phyloP scores from a whole-genome alignment of 2,329 filamentous ascomycete genomes.

The Aspergillus brasiliensis region DNA sequence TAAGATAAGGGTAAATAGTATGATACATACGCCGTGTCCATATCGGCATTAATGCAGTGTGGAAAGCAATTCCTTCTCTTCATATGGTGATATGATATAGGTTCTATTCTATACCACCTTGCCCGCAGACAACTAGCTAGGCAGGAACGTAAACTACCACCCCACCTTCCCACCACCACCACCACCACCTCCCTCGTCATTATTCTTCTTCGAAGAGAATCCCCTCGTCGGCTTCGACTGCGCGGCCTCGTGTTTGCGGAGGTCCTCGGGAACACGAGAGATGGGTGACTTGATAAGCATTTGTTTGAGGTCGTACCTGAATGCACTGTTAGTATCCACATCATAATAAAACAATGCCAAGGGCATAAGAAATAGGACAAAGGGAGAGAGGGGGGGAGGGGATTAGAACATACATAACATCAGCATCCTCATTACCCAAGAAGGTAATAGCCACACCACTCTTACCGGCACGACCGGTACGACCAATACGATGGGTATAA shows the following conservation, averaged over 20 bases:
- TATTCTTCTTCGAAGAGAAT: slow-evolving; percentile 44
- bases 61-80: not conserved
- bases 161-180: slow-evolving; percentile 41
- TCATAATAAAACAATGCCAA: too few relatives aligned
- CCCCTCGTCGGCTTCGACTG: slow-evolving; percentile 71
- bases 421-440: slow-evolving; percentile 83
- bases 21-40: not conserved
- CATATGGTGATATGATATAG: not conserved
- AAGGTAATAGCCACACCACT: slow-evolving; percentile 96
- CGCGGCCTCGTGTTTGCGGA: slow-evolving; percentile 86
- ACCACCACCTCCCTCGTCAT: slow-evolving; percentile 42
- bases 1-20: too few relatives aligned
- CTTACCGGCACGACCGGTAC: slow-evolving; percentile 96
- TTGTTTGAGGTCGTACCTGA: slow-evolving; percentile 80
- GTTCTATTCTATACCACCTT: not conserved
- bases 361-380: not conserved
- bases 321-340: not conserved
- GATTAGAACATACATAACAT: slow-evolving; percentile 72
- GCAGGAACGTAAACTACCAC: slow-evolving; percentile 23
- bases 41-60: not conserved
- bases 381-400: not conserved
- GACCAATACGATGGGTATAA: slow-evolving; percentile 95
- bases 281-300: slow-evolving; percentile 91
- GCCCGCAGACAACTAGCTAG: not conserved
- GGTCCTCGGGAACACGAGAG: slow-evolving; percentile 85